phyloP scores from a whole-genome alignment of 108 stramenopile genomes.

The Epipyxis sp. region DNA sequence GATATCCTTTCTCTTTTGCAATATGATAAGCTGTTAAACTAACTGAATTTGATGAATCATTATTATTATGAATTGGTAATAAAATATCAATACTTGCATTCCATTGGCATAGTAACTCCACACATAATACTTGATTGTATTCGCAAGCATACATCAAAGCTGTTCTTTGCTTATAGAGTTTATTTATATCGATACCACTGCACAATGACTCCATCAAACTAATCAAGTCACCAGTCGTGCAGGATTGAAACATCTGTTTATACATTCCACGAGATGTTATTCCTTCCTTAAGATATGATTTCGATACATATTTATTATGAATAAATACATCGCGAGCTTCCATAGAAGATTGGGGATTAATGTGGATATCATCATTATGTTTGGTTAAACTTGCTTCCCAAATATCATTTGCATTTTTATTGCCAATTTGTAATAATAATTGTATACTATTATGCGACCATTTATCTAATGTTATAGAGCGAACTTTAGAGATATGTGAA shows the following conservation, averaged over 20 bases:
- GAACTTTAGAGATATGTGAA: slow-evolving; percentile 56
- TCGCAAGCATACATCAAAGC: neutral
- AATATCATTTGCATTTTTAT: slow-evolving; percentile 4
- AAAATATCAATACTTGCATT: neutral
- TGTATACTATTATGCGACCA: neutral
- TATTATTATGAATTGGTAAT: too few species aligned
- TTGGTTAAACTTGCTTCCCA: neutral
- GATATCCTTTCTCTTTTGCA: too few species aligned
- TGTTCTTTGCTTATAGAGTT: neutral
- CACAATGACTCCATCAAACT: neutral
- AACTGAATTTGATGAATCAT: too few species aligned
- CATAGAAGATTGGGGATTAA: neutral
- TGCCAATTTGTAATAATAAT: neutral
- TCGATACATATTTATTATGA: neutral
- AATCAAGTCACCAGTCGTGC: neutral
- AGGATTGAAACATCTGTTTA: neutral
- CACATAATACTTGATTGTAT: neutral
- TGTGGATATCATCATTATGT: neutral
- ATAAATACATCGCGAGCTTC: neutral
- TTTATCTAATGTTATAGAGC: slow-evolving; percentile 26
- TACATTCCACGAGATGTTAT: neutral
- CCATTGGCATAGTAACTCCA: neutral
- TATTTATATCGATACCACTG: neutral
- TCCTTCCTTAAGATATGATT: neutral
- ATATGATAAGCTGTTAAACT: too few species aligned